Evolutionary conservation across 148 eudicot genomes (phyloP), one percentile per base, ranked within the genome.

Genomic region (Pharnaceum exiguum): DNA sequence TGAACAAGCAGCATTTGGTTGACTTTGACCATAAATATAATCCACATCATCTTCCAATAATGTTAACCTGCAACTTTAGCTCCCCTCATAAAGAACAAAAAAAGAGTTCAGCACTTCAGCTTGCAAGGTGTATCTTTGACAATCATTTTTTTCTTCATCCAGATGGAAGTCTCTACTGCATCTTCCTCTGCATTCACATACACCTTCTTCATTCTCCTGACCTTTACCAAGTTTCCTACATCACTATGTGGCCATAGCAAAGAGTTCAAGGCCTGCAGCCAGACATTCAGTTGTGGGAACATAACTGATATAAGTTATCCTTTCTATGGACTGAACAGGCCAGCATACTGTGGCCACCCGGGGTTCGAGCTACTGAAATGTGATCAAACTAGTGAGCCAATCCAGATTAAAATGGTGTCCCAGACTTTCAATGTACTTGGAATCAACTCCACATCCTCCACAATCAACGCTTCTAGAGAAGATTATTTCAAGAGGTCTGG

Each of bases 281-380:
- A 39, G 19, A 23, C 71, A 50, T 59, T 67, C 45, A 67, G 3
- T 17, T 67, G 71, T 18, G 71, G 71, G 18, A 58, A 50, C 59
- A 0, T 58, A 31, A 67, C 71, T 1, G 48, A 40, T 11, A n/a
- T 67, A 42, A 59, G 35, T 4, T 67, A 67, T 58, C 71, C 71
- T 10, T 67, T 67, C 29, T 58, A 58, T 22, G 65, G 71, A 10
- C 30, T 10, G 2, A 6, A 15, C 33, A 28, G 71, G 25, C 71
- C 71, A 3, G 22, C 53, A 11, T 67, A 67, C 12, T 67, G 71
- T 26, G 71, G 71, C 8, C 71, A 67, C 51, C 71, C 71, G 0
- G 64, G 64, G 12, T 67, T 67, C 24, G 45, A 67, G 59, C 59
- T 67, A 15, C 25, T 43, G 2, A 18, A 29, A 7, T 66, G 71